phyloP scores from a whole-genome alignment of 306 rosid genomes.

The Oxytropis ochrocephala region DNA sequence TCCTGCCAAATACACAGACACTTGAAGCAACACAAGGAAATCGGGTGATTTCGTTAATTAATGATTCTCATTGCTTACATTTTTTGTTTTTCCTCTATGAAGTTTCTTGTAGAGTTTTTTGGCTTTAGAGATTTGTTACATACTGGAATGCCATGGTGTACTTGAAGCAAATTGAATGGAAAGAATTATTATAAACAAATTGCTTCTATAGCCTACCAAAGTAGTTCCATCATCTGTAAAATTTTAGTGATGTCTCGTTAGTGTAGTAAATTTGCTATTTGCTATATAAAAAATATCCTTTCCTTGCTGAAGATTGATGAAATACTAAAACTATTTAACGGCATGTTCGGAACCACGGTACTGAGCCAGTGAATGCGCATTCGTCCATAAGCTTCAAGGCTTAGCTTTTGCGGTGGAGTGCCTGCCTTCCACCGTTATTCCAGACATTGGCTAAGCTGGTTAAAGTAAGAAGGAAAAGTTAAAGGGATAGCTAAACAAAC shows the following conservation, averaged over 20 bases:
- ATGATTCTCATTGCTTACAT: constrained; percentile 46
- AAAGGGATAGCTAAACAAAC: no score
- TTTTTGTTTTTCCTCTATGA: constrained; percentile 19
- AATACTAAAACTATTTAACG: no score
- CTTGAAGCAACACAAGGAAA: constrained; percentile 20
- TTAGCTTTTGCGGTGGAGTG: no score
- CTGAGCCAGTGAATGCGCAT: no score
- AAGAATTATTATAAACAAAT: constrained; percentile 20
- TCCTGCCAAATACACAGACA: constrained; percentile 15
- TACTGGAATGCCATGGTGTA: constrained; percentile 36
- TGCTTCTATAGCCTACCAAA: constrained; percentile 28
- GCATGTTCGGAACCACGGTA: not conserved
- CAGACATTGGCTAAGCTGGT: no score
- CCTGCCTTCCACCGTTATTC: no score
- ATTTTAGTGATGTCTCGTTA: not conserved
- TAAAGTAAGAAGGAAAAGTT: no score
- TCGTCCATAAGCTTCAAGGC: no score
- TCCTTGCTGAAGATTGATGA: no score
- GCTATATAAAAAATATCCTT: no score
- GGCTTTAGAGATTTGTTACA: constrained; percentile 49
- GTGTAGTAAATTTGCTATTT: no score
- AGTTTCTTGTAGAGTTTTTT: constrained; percentile 44
- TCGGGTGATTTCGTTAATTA: constrained; percentile 61
- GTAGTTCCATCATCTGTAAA: constrained; percentile 31
- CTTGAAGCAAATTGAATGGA: constrained; percentile 30